Evolutionary conservation across 2,329 filamentous ascomycete species (phyloP), one percentile per base, ranked within the genome.

Genomic region (Cladosporium halotolerans): DNA sequence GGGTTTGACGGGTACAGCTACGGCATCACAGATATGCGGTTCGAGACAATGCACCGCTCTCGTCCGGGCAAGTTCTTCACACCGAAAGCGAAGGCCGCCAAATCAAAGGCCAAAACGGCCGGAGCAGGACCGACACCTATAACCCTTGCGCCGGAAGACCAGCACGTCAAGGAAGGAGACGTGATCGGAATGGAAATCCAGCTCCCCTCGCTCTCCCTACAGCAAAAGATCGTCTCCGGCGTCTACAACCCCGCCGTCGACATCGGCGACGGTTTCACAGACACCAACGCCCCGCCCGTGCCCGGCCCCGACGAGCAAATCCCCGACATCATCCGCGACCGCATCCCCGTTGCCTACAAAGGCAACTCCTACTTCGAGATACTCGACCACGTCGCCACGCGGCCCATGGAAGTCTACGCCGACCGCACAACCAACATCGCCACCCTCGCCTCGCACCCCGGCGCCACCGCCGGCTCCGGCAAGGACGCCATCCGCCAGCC

Each of bases 1-100:
- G 89, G 89, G 1, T 93, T 89, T 61, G 89, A 95, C 66, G 87
- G 87, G 40, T 96, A 97, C 72, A 95, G 91, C 66, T 97, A 97
- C 68, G 92, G 88, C 43, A 82, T 97, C 54, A 86, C 91, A 41
- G 93, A 99, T 65, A 85, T 91, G 19, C 81, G 86, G 32, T 93
- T 93, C 16, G 90, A 97, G 68, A 92, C 92, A 57, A 88, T 96
- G 50, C 89, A 93, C 73, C 89, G 93, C 76, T 96, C 91, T 58
- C 84, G 92, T 45, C 90, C 91, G n/a, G 89, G 89, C 66, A 87
- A 91, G 60, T 92, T 96, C 70, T 91, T 71, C 64, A 70, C 70
- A 34, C 64, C 72, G 7, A 67, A 62, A 45, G 23, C 23, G 23
- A 66, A 65, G 41, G 38, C 55, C 7, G 62, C 68, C 57, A 76